Conservation (phyloP, 768 basidiomycete species). For the Boletellus ananas region DNA sequence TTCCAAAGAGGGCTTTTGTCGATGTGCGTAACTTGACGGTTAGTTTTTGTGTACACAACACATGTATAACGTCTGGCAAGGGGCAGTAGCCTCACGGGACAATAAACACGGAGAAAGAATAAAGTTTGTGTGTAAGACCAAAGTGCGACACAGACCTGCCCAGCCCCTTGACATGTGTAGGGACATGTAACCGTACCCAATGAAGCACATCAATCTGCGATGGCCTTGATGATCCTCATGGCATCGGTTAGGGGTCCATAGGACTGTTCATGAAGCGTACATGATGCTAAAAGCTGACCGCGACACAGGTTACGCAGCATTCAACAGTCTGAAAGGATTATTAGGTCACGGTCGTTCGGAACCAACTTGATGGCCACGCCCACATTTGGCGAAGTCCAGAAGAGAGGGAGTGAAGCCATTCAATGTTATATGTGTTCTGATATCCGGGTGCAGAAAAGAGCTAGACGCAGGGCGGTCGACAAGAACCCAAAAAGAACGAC, state of each 20-base stretch:
- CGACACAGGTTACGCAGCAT: slow-evolving; percentile 32
- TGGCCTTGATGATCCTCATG: slow-evolving; percentile 25
- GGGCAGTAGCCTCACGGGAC: too few species aligned
- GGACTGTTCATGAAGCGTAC: slow-evolving; percentile 28
- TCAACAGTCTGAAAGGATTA: slow-evolving; percentile 16
- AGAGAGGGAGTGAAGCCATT: slow-evolving; percentile 54
- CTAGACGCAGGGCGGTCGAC: slow-evolving; percentile 28
- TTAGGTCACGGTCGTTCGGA: slow-evolving; percentile 46
- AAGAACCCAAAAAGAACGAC: not conserved
- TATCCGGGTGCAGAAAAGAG: slow-evolving; percentile 62
- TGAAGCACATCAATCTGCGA: not conserved
- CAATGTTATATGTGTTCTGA: slow-evolving; percentile 50
- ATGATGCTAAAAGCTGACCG: not conserved
- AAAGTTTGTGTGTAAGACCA: slow-evolving; percentile 2
- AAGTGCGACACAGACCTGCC: not conserved
- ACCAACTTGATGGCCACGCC: slow-evolving; percentile 51
- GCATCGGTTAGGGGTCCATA: slow-evolving; percentile 51
- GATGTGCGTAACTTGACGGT: slow-evolving; percentile 4
- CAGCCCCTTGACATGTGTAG: not conserved
- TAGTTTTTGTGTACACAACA: too few species aligned
- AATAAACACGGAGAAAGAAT: too few species aligned
- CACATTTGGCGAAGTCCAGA: slow-evolving; percentile 51
- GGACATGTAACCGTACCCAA: not conserved
- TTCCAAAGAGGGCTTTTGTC: not conserved
- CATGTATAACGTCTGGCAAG: too few species aligned